Evolutionary conservation across 2,329 filamentous ascomycete species (phyloP).

Genomic region (Chaetomium sp.): DNA sequence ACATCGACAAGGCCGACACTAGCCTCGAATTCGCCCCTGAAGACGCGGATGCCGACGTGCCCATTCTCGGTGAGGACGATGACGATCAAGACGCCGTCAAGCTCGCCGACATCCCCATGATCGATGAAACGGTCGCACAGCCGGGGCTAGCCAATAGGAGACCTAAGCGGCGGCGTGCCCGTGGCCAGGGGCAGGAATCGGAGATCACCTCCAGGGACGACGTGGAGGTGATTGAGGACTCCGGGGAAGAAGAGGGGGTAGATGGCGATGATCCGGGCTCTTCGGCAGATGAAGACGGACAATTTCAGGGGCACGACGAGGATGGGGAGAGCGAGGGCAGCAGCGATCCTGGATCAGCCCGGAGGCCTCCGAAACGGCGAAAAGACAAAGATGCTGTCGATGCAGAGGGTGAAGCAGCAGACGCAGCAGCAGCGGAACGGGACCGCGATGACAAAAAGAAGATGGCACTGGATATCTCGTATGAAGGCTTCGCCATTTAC

Average conservation of each 20-base stretch:
- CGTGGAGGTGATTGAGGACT: neutral
- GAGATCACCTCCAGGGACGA: constrained; percentile 15
- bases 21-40: neutral
- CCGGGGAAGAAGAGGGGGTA: constrained; percentile 5
- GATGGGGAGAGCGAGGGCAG: constrained; percentile 25
- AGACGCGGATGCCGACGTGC: constrained; percentile 9
- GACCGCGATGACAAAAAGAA: constrained; percentile 79
- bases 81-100: constrained; percentile 53
- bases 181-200: constrained; percentile 30
- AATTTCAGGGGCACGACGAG: constrained; percentile 26
- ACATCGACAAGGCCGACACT: constrained; percentile 37
- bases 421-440: too few species aligned
- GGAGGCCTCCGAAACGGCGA: constrained; percentile 41
- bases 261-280: constrained; percentile 16
- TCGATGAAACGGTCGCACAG: constrained; percentile 27
- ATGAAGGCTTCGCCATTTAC: constrained; percentile 95
- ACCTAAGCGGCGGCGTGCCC: constrained; percentile 27
- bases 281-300: constrained; percentile 18
- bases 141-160: constrained; percentile 26
- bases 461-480: constrained; percentile 73
- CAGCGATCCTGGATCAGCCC: constrained; percentile 29
- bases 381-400: constrained; percentile 29
- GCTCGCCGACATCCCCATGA: constrained; percentile 50
- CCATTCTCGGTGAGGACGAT: constrained; percentile 46
- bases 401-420: constrained; percentile 24